These are phyloP conservation scores for Kwoniella mangroviensis DNA, from an alignment of 768 basidiomycete species.

Conservation along the genomic window DNA sequence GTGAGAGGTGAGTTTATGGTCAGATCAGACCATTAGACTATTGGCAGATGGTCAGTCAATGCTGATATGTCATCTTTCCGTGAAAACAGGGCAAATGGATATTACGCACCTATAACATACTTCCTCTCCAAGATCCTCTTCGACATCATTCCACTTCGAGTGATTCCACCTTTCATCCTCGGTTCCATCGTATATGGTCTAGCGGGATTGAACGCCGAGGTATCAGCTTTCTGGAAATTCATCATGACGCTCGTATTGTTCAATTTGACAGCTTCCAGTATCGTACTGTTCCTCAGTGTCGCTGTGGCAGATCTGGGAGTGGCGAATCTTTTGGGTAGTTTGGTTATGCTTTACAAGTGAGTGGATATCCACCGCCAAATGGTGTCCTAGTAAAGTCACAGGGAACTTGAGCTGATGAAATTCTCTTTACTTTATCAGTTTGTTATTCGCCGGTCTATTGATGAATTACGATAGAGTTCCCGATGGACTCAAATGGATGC, in stretches of 20 bases:
- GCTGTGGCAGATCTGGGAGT: conserved; percentile 83
- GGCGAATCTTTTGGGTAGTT: conserved; percentile 89
- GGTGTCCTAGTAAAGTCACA: no score
- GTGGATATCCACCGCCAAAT: no score
- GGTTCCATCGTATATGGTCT: conserved; percentile 95
- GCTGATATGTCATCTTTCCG: not conserved
- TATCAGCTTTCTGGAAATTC: conserved; percentile 96
- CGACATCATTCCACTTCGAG: conserved; percentile 90
- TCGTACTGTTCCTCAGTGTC: conserved; percentile 87
- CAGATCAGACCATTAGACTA: no score
- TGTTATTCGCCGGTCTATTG: conserved; percentile 91
- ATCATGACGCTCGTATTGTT: conserved; percentile 92
- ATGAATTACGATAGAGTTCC: conserved; percentile 90
- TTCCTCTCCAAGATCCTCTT: conserved; percentile 94
- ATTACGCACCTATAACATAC: conserved; percentile 96
- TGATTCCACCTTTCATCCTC: conserved; percentile 92
- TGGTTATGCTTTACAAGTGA: conserved; percentile 98
- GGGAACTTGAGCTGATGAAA: no score
- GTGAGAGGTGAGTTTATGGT: conserved; percentile 73
- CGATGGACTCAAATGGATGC: conserved; percentile 76
- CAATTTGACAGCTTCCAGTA: conserved; percentile 93
- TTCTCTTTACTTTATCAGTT: conserved; percentile 62
- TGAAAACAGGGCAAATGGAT: conserved; percentile 80
- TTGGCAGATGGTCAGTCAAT: no score
- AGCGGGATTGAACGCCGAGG: conserved; percentile 89